A percentile compares a stretch with the other conserved stretches of the same genome.
These are phyloP conservation scores for Hansenula sp. DNA, from an alignment of 1,139 yeast genomes.

Conservation along the genomic window DNA sequence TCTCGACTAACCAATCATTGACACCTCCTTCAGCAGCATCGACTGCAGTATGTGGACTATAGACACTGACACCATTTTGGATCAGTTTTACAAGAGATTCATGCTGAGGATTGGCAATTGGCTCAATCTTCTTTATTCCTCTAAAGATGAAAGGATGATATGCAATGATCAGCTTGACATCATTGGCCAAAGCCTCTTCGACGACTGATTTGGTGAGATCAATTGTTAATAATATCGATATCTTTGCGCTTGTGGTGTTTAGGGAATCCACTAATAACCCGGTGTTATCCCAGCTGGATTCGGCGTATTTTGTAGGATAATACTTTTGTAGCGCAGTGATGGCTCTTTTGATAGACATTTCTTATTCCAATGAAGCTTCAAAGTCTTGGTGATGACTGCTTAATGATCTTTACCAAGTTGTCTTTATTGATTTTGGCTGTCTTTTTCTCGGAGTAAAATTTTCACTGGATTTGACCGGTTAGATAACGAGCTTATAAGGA, in stretches of 20 bases:
- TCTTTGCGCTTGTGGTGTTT: slow-evolving; percentile 20
- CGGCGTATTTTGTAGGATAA: slow-evolving; percentile 77
- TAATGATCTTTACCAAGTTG: slow-evolving; percentile 6
- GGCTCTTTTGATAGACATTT: slow-evolving; percentile 38
- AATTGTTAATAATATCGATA: slow-evolving; percentile 64
- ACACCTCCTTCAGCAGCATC: slow-evolving; percentile 93
- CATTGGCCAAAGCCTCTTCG: slow-evolving; percentile 67
- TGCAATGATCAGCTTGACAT: slow-evolving; percentile 62
- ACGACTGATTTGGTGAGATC: slow-evolving; percentile 85
- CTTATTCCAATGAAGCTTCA: too few relatives aligned
- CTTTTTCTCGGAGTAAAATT: not conserved
- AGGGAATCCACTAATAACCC: slow-evolving; percentile 75
- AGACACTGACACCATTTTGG: slow-evolving; percentile 76
- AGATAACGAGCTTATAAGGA: not conserved
- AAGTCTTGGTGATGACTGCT: not conserved
- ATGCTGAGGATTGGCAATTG: slow-evolving; percentile 70
- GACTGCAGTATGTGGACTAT: slow-evolving; percentile 94
- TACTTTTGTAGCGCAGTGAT: slow-evolving; percentile 58
- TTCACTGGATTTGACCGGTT: not conserved
- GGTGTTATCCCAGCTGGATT: slow-evolving; percentile 89
- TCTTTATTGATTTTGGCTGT: not conserved
- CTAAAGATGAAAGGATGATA: slow-evolving; percentile 95
- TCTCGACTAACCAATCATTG: slow-evolving; percentile 82
- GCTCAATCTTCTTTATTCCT: slow-evolving; percentile 75
- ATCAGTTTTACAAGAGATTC: slow-evolving; percentile 67